Evolutionary conservation across 129 eudicot species (phyloP).

Genomic region (Artemisia tridentata): DNA sequence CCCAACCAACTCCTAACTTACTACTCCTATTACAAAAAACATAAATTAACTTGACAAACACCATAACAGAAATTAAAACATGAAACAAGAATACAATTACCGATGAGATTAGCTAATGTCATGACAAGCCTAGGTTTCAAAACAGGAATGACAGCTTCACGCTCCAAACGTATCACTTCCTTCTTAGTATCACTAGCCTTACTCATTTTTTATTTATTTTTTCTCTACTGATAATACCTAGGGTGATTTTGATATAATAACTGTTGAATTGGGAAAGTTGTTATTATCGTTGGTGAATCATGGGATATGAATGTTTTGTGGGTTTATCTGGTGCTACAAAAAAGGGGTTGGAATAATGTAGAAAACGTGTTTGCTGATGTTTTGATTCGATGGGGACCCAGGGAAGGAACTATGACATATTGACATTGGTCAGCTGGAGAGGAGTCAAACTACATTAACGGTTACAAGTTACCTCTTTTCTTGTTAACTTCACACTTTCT

Average conservation of each 20-base stretch:
- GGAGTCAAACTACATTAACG: conserved; percentile 14
- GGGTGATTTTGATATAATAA: too few relatives aligned
- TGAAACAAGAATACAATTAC: conserved; percentile 28
- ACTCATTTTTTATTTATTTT: conserved; percentile 13
- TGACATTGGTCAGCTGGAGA: conserved; percentile 1
- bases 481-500: too few relatives aligned
- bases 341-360: not conserved
- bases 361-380: conserved; percentile 9
- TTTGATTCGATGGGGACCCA: conserved; percentile 1
- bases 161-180: conserved; percentile 84
- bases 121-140: conserved; percentile 83
- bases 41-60: not conserved
- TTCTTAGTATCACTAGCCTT: conserved; percentile 35
- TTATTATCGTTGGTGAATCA: not conserved
- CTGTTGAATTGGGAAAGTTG: too few relatives aligned
- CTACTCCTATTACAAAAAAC: not conserved
- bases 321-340: not conserved
- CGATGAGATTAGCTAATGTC: conserved; percentile 83
- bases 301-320: not conserved
- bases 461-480: too few relatives aligned
- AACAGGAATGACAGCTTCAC: conserved; percentile 87
- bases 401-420: not conserved
- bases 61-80: not conserved
- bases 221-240: not conserved
- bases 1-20: not conserved